Evolutionary conservation across 1,284 basidiomycete genomes (phyloP).

Genomic region (Cryptococcus sp.): DNA sequence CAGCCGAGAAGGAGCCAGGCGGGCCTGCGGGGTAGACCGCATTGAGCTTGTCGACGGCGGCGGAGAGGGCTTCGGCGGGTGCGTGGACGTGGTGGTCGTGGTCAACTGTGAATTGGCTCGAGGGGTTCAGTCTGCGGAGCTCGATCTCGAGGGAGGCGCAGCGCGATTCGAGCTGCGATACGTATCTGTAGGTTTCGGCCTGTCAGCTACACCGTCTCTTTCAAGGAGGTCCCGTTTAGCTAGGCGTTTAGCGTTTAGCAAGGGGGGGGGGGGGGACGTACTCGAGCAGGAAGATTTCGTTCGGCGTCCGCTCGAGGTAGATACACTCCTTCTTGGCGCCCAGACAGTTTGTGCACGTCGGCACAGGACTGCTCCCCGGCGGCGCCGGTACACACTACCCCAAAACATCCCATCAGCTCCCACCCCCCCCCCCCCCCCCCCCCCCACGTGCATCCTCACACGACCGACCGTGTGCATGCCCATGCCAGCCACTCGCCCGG

Average conservation of each 20-base stretch:
- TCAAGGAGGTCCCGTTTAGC: too few species aligned
- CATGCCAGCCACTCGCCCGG: too few species aligned
- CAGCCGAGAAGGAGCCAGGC: background rate
- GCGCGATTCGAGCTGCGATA: conserved; percentile 29
- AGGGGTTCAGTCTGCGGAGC: conserved; percentile 20
- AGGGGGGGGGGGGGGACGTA: conserved; percentile 14
- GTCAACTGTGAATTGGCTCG: conserved; percentile 16
- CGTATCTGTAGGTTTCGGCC: too few species aligned
- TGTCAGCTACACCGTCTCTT: too few species aligned
- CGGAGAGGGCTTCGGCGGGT: conserved; percentile 19
- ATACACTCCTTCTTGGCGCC: conserved; percentile 26
- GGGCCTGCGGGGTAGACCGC: conserved; percentile 20
- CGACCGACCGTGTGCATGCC: too few species aligned
- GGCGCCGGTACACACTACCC: conserved; percentile 29
- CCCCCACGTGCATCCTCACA: too few species aligned
- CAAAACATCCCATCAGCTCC: too few species aligned
- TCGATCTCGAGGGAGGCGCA: conserved; percentile 29
- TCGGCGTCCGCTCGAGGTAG: conserved; percentile 30
- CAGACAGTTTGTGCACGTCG: conserved; percentile 30
- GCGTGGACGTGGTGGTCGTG: conserved; percentile 19
- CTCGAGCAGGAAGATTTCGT: conserved; percentile 33
- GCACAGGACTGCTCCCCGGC: conserved; percentile 22
- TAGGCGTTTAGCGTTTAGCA: too few species aligned
- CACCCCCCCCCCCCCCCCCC: too few species aligned
- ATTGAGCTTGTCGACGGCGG: conserved; percentile 24